Evolutionary conservation across 495 filamentous ascomycete species (phyloP).

Genomic region (Tricharina praecox): DNA sequence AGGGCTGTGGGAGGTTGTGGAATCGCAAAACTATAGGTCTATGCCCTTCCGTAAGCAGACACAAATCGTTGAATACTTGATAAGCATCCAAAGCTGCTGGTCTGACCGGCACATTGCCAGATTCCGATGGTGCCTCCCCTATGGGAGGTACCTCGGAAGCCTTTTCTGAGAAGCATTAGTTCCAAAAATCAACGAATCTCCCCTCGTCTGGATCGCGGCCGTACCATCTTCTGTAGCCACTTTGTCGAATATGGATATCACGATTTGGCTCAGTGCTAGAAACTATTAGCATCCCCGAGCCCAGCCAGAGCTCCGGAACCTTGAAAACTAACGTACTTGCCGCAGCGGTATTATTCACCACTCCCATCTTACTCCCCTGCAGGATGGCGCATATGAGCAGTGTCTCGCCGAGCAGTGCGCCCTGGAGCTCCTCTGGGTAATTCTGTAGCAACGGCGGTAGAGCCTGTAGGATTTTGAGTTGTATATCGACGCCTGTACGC

Average conservation of each 20-base stretch:
- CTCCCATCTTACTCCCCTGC: slow-evolving; percentile 73
- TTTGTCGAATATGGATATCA: slow-evolving; percentile 83
- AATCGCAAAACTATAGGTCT: slow-evolving; percentile 62
- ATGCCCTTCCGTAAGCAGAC: slow-evolving; percentile 68
- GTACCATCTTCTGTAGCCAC: slow-evolving; percentile 65
- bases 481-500: slow-evolving; percentile 59
- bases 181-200: too few relatives aligned
- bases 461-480: slow-evolving; percentile 88
- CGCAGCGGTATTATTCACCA: slow-evolving; percentile 85
- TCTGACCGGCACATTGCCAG: slow-evolving; percentile 46
- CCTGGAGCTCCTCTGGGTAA: slow-evolving; percentile 65
- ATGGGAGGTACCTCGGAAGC: slow-evolving; percentile 36
- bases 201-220: too few relatives aligned
- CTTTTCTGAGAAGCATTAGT: slow-evolving; percentile 26
- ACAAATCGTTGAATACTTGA: slow-evolving; percentile 77
- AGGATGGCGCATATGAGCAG: slow-evolving; percentile 81
- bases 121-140: slow-evolving; percentile 45
- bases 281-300: not conserved
- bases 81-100: slow-evolving; percentile 76
- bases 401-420: slow-evolving; percentile 59
- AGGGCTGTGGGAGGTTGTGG: slow-evolving; percentile 56
- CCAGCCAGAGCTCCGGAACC: not conserved
- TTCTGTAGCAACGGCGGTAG: slow-evolving; percentile 83
- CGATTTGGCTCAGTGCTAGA: slow-evolving; percentile 65
- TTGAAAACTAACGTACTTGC: slow-evolving; percentile 36